Conservation (phyloP, 805 yeast species). For the Wickerhamomyces queroliae region DNA sequence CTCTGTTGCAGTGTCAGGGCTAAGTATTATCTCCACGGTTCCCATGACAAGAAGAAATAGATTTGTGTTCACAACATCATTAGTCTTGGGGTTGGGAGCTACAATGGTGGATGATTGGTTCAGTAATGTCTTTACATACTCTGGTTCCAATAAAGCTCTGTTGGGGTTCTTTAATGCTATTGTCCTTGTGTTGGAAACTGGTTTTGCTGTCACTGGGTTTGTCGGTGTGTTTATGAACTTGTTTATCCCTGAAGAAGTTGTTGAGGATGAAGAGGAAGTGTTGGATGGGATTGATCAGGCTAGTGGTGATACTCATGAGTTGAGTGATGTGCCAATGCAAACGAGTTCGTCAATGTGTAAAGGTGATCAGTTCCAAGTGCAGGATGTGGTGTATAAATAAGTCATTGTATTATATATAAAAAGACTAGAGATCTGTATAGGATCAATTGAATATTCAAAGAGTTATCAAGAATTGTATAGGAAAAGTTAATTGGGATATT, state of each 20-base stretch:
- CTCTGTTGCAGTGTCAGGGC: constrained; percentile 71
- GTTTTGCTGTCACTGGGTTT: constrained; percentile 67
- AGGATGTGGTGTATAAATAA: no score
- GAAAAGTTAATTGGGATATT: no score
- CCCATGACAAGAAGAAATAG: constrained; percentile 67
- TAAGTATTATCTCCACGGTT: constrained; percentile 50
- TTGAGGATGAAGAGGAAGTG: constrained; percentile 26
- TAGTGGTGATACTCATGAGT: constrained; percentile 7
- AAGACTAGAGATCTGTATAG: no score
- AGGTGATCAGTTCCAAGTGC: no score
- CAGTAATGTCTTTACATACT: constrained; percentile 55
- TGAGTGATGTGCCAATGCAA: no score
- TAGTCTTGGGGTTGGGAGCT: constrained; percentile 64
- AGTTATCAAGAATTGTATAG: no score
- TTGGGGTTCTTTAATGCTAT: constrained; percentile 64
- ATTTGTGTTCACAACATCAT: constrained; percentile 58
- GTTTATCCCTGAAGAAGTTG: constrained; percentile 51
- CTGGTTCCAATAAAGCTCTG: constrained; percentile 48
- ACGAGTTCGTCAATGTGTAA: no score
- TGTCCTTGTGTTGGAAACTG: constrained; percentile 63
- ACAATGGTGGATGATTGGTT: constrained; percentile 65
- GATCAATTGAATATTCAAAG: no score
- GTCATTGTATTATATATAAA: no score
- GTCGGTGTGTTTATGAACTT: constrained; percentile 57
- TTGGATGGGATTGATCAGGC: constrained; percentile 11